A percentile compares a stretch with the other conserved stretches of the same genome.
These are phyloP conservation scores for Lichtheimia corymbifera DNA, from an alignment of 371 early-diverging fungal species.

Conservation along the genomic window DNA sequence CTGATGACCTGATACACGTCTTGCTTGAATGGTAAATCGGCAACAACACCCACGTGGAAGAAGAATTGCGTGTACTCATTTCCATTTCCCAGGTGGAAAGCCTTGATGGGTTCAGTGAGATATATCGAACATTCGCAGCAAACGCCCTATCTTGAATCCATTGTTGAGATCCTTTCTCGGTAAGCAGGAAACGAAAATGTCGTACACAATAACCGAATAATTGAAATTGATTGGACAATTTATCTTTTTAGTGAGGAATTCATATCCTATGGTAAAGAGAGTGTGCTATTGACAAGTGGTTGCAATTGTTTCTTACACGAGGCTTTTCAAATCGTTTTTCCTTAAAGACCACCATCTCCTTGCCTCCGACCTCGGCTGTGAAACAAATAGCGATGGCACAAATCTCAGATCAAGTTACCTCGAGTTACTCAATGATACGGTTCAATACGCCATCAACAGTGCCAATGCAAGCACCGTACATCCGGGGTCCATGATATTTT, in stretches of 20 bases:
- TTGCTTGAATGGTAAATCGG: conserved; percentile 10
- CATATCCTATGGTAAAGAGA: conserved; percentile 13
- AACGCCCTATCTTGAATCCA: conserved; percentile 14
- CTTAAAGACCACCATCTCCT: conserved; percentile 1
- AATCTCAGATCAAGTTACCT: conserved; percentile 18
- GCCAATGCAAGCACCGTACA: conserved; percentile 47
- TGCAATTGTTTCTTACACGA: too few species aligned
- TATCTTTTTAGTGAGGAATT: conserved; percentile 13
- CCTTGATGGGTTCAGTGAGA: conserved; percentile 10
- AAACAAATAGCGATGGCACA: conserved; percentile 7
- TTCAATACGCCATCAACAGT: conserved; percentile 48
- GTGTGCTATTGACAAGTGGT: neutral
- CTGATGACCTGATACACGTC: neutral
- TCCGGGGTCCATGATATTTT: conserved; percentile 55
- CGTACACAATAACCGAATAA: conserved; percentile 7
- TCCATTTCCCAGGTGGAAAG: conserved; percentile 16
- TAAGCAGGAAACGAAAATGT: conserved; percentile 4
- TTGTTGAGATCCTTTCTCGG: conserved; percentile 21
- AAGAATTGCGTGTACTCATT: neutral
- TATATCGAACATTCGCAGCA: conserved; percentile 10
- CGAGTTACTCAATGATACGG: conserved; percentile 17
- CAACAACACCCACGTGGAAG: neutral
- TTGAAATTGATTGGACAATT: conserved; percentile 1
- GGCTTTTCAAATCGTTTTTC: conserved; percentile 1
- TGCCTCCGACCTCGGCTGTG: neutral